Conservation (phyloP, 352 stramenopile species). For the Phytophthora gonapodyides region DNA sequence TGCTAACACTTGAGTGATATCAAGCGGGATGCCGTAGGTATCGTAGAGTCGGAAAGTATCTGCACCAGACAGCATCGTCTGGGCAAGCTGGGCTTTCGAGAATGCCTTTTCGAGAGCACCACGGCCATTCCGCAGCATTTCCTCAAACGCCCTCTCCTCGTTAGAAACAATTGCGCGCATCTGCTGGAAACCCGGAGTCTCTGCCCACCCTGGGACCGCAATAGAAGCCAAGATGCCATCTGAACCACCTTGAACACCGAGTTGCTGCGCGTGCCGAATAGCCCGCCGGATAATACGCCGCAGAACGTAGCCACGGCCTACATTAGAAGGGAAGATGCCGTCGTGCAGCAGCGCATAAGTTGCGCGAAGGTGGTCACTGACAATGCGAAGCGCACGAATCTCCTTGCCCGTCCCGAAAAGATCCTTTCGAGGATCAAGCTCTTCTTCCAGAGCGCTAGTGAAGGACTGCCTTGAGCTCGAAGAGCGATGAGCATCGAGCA, state of each 20-base stretch:
- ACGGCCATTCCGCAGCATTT: constrained; percentile 69
- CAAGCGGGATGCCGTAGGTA: constrained; percentile 77
- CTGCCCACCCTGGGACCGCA: constrained; percentile 50
- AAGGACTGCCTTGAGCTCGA: constrained; percentile 36
- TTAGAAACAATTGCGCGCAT: constrained; percentile 73
- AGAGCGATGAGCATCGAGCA: constrained; percentile 45
- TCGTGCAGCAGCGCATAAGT: constrained; percentile 94
- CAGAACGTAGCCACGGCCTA: constrained; percentile 96
- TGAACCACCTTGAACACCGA: constrained; percentile 46
- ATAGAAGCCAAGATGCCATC: constrained; percentile 51
- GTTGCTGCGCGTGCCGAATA: constrained; percentile 72
- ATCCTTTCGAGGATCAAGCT: constrained; percentile 46
- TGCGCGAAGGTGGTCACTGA: constrained; percentile 96
- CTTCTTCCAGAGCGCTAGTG: constrained; percentile 39
- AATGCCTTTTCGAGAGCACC: constrained; percentile 71
- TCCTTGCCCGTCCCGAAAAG: constrained; percentile 55
- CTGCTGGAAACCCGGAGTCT: constrained; percentile 46
- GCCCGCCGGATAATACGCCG: constrained; percentile 93
- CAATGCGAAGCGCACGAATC: constrained; percentile 84
- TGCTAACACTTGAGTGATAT: constrained; percentile 74
- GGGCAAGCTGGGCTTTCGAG: constrained; percentile 16
- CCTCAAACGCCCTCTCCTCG: constrained; percentile 71
- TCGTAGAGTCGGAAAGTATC: constrained; percentile 80
- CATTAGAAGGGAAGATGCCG: constrained; percentile 95
- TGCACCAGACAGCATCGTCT: constrained; percentile 41